phyloP scores from a whole-genome alignment of 2,329 filamentous ascomycete genomes.

The Claviceps sp. region DNA sequence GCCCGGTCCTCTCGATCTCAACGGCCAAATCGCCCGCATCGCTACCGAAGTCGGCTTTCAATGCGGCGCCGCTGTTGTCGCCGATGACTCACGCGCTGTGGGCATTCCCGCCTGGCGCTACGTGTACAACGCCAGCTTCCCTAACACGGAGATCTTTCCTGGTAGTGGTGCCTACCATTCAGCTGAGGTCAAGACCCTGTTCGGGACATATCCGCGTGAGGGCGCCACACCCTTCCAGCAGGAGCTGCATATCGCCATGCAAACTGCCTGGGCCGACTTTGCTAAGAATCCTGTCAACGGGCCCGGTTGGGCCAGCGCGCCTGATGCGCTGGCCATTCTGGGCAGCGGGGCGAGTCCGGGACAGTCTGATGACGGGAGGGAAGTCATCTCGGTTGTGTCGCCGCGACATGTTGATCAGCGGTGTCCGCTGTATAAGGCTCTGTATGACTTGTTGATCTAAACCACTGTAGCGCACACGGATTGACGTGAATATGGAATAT shows the following conservation, averaged over 20 bases:
- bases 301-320: conserved; percentile 13
- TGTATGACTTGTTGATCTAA: not conserved
- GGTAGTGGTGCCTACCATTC: conserved; percentile 29
- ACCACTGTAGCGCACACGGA: too few relatives aligned
- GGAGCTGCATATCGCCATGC: conserved; percentile 11
- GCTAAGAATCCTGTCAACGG: conserved; percentile 13
- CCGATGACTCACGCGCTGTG: conserved; percentile 17
- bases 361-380: not conserved
- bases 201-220: conserved; percentile 19
- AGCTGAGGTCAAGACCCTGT: conserved; percentile 29
- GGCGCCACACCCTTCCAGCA: conserved; percentile 11
- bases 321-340: conserved; percentile 11
- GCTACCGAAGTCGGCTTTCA: conserved; percentile 11
- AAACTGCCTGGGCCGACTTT: conserved; percentile 17
- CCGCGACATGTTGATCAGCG: not conserved
- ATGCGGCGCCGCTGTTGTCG: conserved; percentile 12
- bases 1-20: conserved; percentile 8
- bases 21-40: conserved; percentile 9
- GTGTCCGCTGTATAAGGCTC: not conserved
- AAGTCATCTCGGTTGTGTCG: not conserved
- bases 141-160: conserved; percentile 27
- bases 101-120: conserved; percentile 30
- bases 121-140: conserved; percentile 34
- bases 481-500: too few relatives aligned
- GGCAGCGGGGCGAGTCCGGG: conserved; percentile 9